These are phyloP conservation scores for Fusarium buharicum DNA, from an alignment of 2,329 filamentous ascomycete species.

Conservation along the genomic window DNA sequence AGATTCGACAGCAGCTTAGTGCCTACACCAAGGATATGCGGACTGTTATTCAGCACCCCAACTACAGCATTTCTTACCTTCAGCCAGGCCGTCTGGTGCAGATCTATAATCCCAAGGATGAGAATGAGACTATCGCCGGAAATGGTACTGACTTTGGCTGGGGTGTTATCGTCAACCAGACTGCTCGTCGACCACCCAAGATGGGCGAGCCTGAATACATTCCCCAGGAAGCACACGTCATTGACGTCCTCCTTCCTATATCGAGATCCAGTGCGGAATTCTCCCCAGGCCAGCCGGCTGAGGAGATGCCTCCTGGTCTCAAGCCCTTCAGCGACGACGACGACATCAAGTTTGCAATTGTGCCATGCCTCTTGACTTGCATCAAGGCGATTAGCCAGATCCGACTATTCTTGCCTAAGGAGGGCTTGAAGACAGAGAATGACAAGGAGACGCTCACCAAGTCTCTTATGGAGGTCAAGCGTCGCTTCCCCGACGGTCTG, in stretches of 20 bases:
- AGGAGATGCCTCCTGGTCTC: constrained; percentile 71
- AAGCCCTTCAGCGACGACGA: constrained; percentile 47
- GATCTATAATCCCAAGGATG: constrained; percentile 74
- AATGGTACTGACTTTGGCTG: constrained; percentile 81
- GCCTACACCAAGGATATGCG: constrained; percentile 90
- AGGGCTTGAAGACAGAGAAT: constrained; percentile 71
- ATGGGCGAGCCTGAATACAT: constrained; percentile 73
- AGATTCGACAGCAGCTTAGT: constrained; percentile 84
- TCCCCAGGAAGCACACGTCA: constrained; percentile 80
- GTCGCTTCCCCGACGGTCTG: constrained; percentile 91
- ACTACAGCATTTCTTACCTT: constrained; percentile 84
- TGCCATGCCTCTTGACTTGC: constrained; percentile 87
- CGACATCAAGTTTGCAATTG: constrained; percentile 51
- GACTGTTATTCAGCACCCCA: constrained; percentile 89
- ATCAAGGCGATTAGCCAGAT: constrained; percentile 87
- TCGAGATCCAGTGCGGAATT: constrained; percentile 63
- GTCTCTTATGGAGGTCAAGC: constrained; percentile 79
- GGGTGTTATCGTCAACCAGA: constrained; percentile 86
- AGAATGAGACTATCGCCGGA: constrained; percentile 54
- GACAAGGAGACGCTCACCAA: constrained; percentile 75
- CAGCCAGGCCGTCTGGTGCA: constrained; percentile 88
- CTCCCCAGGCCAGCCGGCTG: constrained; percentile 48
- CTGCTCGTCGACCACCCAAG: constrained; percentile 72
- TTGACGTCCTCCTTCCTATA: constrained; percentile 81
- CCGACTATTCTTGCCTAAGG: constrained; percentile 82